Base-by-base conservation (phyloP, 768 basidiomycete genomes). In the Lactarius trivialis region DNA sequence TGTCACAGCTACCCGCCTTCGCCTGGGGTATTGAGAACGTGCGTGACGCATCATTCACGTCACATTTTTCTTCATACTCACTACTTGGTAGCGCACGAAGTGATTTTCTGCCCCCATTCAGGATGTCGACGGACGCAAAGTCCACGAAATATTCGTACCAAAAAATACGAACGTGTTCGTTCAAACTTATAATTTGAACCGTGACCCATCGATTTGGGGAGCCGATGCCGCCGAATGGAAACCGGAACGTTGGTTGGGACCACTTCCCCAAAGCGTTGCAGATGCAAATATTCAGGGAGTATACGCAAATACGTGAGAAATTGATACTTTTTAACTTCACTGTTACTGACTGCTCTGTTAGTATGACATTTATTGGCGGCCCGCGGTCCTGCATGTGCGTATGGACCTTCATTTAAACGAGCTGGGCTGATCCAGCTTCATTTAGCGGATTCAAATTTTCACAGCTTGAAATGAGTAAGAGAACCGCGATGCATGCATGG, bases 171-270 rank as follows among this genome's bases (percentile, higher is more conserved):
- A 67, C 39, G 61, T 75, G 17, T 63, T 67, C 39, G 41, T 67
- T 28, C 57, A 69, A 4, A 65, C 74, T 32, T 57, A 72, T 12
- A 72, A 70, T 17, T 69, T 70, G 11, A 79, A 80, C 66, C 60
- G 37, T 45, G 37, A 60, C 15, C 41, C 50, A 37, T 59, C 15
- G n/a, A 30, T 77, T 1, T 80, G 79, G 79, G 79, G 78, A 1
- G 65, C 66, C 9, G 78, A 80, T 63, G 72, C 76, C 1, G 39
- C 71, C 11, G 75, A 76, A 56, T 81, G 76, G 75, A 76, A 72
- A 57, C 78, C 79, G 9, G 78, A 79, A 57, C 71, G 78, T 37
- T 80, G 76, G 76, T 66, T 78, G 4, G 48, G 49, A 24, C 68
- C 66, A 9, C 58, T 70, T 9, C 70, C 69, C 0, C 33, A 61